Evolutionary conservation across 2,329 filamentous ascomycete species (phyloP).

Genomic region (Alternaria infectoria): DNA sequence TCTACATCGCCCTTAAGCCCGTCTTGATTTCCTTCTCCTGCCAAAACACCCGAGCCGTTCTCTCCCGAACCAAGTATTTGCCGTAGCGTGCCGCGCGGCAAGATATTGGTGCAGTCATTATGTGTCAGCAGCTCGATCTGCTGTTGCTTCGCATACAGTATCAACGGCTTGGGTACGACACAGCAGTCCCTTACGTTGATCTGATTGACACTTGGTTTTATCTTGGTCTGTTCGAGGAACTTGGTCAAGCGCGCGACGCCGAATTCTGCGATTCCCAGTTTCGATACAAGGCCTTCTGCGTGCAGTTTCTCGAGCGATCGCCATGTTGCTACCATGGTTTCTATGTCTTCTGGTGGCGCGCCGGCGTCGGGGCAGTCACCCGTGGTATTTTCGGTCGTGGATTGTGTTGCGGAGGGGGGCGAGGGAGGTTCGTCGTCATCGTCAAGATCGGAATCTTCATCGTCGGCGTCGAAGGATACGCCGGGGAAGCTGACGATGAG

Average conservation of each 20-base stretch:
- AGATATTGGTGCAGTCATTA: conserved; percentile 89
- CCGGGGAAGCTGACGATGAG: conserved; percentile 93
- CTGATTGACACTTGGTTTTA: conserved; percentile 86
- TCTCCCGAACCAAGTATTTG: conserved; percentile 79
- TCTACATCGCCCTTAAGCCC: conserved; percentile 78
- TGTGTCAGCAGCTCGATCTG: conserved; percentile 90
- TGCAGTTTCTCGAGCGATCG: conserved; percentile 74
- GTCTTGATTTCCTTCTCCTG: conserved; percentile 59
- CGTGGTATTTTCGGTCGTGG: conserved; percentile 52
- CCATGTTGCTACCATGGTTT: conserved; percentile 71
- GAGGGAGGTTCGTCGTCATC: conserved; percentile 58
- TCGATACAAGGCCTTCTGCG: conserved; percentile 71
- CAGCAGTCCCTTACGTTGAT: conserved; percentile 97
- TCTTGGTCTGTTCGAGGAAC: conserved; percentile 73
- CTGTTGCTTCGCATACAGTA: conserved; percentile 81
- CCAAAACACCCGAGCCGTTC: conserved; percentile 77
- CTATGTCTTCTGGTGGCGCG: conserved; percentile 60
- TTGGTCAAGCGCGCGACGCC: conserved; percentile 80
- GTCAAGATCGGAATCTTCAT: conserved; percentile 77
- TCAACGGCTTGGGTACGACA: conserved; percentile 87
- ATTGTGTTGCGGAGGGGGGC: conserved; percentile 25
- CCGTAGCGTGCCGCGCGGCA: conserved; percentile 82
- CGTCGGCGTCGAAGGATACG: conserved; percentile 90
- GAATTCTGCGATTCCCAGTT: conserved; percentile 89
- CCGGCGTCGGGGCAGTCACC: conserved; percentile 35